Evolutionary conservation across 164 flowering plant species (phyloP).

Genomic region (Piper betle): DNA sequence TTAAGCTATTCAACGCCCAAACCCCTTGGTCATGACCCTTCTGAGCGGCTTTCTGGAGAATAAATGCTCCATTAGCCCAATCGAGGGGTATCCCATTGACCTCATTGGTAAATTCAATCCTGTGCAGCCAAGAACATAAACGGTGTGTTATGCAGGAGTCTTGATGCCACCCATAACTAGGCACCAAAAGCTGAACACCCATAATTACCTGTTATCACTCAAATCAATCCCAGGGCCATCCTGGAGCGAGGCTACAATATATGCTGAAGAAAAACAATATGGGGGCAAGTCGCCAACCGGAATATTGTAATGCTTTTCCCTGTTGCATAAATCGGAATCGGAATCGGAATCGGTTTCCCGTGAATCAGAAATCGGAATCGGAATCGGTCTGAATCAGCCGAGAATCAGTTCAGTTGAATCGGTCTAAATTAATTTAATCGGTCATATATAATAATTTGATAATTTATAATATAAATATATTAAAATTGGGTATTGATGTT

Average conservation of each 20-base stretch:
- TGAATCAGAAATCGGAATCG: too few relatives aligned
- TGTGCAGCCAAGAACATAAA: constrained; percentile 15
- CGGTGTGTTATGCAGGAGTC: not conserved
- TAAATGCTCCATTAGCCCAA: constrained; percentile 97
- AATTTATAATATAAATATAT: too few relatives aligned
- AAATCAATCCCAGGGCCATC: constrained; percentile 75
- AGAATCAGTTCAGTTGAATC: too few relatives aligned
- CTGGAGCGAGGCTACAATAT: constrained; percentile 82
- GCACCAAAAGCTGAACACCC: not conserved
- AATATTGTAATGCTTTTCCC: constrained; percentile 25
- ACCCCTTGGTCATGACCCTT: constrained; percentile 12
- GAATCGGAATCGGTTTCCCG: too few relatives aligned
- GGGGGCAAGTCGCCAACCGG: constrained; percentile 56
- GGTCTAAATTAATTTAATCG: too few relatives aligned
- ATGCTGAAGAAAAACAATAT: constrained; percentile 95
- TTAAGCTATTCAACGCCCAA: constrained; percentile 21
- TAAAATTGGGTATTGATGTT: too few relatives aligned
- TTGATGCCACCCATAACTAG: not conserved
- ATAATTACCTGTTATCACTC: constrained; percentile 64
- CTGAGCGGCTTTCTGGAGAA: constrained; percentile 38
- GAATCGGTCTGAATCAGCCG: too few relatives aligned
- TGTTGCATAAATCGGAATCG: too few relatives aligned
- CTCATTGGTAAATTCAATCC: constrained; percentile 61
- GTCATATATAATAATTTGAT: too few relatives aligned
- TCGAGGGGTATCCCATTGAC: constrained; percentile 67